Percentiles rank a stretch among this genome's conserved stretches.
Evolutionary conservation across 202 grass and related monocot genomes (phyloP).

Genomic region (Panicum virgatum): DNA sequence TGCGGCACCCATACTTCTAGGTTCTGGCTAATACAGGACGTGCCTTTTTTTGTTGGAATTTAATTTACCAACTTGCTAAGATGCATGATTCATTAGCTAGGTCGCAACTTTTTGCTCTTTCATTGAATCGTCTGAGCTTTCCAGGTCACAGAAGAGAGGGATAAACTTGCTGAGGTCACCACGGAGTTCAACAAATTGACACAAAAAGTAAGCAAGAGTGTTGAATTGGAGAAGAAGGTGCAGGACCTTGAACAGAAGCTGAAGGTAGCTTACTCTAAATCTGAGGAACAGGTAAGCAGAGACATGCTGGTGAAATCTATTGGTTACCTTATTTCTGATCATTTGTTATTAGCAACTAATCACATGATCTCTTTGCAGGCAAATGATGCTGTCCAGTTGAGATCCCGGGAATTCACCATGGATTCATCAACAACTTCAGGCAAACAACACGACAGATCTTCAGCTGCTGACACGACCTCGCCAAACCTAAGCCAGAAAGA

Average conservation of each 20-base stretch:
- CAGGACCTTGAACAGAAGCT: constrained; percentile 78
- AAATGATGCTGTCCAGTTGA: constrained; percentile 47
- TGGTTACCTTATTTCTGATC: constrained; percentile 12
- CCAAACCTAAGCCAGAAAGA: constrained; percentile 32
- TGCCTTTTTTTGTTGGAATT: background rate
- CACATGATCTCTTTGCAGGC: constrained; percentile 48
- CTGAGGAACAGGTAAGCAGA: constrained; percentile 38
- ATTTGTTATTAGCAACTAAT: constrained; percentile 20
- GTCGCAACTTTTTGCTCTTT: background rate
- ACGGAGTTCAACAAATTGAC: constrained; percentile 62
- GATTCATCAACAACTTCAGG: constrained; percentile 35
- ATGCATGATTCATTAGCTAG: background rate
- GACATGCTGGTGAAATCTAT: background rate
- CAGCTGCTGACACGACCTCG: constrained; percentile 14
- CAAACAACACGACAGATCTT: constrained; percentile 35
- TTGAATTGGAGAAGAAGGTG: constrained; percentile 81
- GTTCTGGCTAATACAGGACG: constrained; percentile 8
- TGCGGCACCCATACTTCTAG: background rate
- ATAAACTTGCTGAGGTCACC: constrained; percentile 49
- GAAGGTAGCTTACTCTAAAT: constrained; percentile 46
- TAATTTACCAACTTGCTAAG: background rate
- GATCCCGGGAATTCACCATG: constrained; percentile 57
- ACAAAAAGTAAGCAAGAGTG: constrained; percentile 53
- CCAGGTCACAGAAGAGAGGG: constrained; percentile 61
- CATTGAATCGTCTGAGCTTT: constrained; percentile 25